A percentile compares a stretch with the other conserved stretches of the same genome.
These are phyloP conservation scores for Laburnicola sp. DNA, from an alignment of 2,329 filamentous ascomycete genomes.

Conservation along the genomic window DNA sequence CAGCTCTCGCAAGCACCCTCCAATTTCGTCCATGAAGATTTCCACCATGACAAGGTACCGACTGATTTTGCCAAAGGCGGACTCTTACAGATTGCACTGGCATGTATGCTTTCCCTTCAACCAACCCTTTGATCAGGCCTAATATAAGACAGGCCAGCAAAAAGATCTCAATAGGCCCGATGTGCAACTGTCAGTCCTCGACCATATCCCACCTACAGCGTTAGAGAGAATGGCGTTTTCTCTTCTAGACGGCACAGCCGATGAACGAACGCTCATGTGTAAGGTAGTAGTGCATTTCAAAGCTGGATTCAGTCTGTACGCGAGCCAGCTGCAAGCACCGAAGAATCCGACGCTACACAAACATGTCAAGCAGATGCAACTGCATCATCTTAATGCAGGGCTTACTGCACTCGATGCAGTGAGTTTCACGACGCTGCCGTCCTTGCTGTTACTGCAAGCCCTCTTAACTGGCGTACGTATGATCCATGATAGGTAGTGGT, in stretches of 20 bases:
- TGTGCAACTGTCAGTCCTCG: too few relatives aligned
- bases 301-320: slow-evolving; percentile 30
- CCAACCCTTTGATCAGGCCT: background rate
- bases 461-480: slow-evolving; percentile 35
- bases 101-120: background rate
- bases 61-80: slow-evolving; percentile 32
- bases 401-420: slow-evolving; percentile 35
- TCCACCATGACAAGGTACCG: slow-evolving; percentile 23
- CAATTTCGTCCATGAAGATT: slow-evolving; percentile 19
- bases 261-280: slow-evolving; percentile 33
- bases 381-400: slow-evolving; percentile 33
- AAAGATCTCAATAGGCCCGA: slow-evolving; percentile 11
- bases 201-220: slow-evolving; percentile 32
- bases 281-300: slow-evolving; percentile 42
- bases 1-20: slow-evolving; percentile 31
- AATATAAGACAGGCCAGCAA: slow-evolving; percentile 20
- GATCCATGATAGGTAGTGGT: background rate
- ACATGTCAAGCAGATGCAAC: slow-evolving; percentile 31
- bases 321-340: slow-evolving; percentile 27
- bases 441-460: slow-evolving; percentile 33
- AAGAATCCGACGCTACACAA: slow-evolving; percentile 28
- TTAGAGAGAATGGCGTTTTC: slow-evolving; percentile 33
- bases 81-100: slow-evolving; percentile 30
- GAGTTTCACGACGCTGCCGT: slow-evolving; percentile 33
- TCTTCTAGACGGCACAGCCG: slow-evolving; percentile 30